Percentiles rank a stretch among this genome's conserved stretches.
Conservation (phyloP, 352 stramenopile genomes). For the Globisporangium lucens region DNA sequence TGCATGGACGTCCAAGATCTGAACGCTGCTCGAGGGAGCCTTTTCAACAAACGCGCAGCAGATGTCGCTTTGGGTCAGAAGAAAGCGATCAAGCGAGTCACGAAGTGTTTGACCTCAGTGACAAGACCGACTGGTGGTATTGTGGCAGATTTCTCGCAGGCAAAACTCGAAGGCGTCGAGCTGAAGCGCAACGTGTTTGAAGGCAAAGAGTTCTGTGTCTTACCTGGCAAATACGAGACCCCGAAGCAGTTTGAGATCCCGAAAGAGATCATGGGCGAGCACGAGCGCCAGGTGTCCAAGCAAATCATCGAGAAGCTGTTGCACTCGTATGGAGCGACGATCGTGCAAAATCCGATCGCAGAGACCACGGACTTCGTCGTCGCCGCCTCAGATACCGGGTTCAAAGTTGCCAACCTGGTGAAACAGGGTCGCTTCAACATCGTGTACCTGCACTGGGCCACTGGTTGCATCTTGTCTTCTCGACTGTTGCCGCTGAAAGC, state of each 20-base stretch:
- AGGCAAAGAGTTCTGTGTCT: slow-evolving; percentile 69
- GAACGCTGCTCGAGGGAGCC: slow-evolving; percentile 53
- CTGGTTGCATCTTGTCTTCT: slow-evolving; percentile 33
- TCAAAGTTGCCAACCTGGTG: slow-evolving; percentile 80
- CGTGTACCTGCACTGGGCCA: slow-evolving; percentile 61
- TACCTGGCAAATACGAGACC: slow-evolving; percentile 68
- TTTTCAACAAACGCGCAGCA: slow-evolving; percentile 68
- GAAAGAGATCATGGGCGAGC: slow-evolving; percentile 28
- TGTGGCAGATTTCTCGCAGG: slow-evolving; percentile 54
- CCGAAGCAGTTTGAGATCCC: slow-evolving; percentile 24
- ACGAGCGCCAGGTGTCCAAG: slow-evolving; percentile 44
- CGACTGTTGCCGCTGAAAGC: slow-evolving; percentile 41
- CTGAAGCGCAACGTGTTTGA: slow-evolving; percentile 61
- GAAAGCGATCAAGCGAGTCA: slow-evolving; percentile 36
- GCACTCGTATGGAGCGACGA: slow-evolving; percentile 56
- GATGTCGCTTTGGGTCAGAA: slow-evolving; percentile 74
- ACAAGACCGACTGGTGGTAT: slow-evolving; percentile 32
- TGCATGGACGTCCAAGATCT: slow-evolving; percentile 77
- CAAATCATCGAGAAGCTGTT: slow-evolving; percentile 74
- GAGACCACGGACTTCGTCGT: slow-evolving; percentile 68
- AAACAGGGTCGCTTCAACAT: slow-evolving; percentile 81
- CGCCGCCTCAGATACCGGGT: slow-evolving; percentile 51
- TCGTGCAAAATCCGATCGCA: slow-evolving; percentile 76
- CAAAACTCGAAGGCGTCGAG: slow-evolving; percentile 55
- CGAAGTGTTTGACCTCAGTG: slow-evolving; percentile 28